These are phyloP conservation scores for Endoconidiophora laricicola DNA, from an alignment of 2,329 filamentous ascomycete species.

Conservation along the genomic window DNA sequence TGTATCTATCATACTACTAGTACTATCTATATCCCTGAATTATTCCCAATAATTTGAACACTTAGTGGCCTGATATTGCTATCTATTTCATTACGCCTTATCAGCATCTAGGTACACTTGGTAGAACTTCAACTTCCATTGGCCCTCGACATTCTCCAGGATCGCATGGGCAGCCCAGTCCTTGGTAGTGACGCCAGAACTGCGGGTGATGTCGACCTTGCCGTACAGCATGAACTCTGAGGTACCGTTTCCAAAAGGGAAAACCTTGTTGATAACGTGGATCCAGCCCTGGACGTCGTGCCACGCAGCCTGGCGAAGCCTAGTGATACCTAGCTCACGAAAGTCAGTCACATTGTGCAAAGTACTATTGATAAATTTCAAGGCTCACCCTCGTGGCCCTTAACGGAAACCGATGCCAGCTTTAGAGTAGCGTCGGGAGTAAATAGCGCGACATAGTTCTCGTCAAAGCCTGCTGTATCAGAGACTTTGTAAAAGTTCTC, in stretches of 20 bases:
- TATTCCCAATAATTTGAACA: neutral
- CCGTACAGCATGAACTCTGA: conserved; percentile 22
- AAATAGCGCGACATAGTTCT: conserved; percentile 19
- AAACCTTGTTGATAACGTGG: conserved; percentile 19
- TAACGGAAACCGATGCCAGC: conserved; percentile 17
- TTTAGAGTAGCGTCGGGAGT: conserved; percentile 19
- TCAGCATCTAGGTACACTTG: conserved; percentile 32
- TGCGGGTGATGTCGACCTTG: conserved; percentile 17
- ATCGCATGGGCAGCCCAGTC: conserved; percentile 38
- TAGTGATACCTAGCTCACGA: conserved; percentile 17
- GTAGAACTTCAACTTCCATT: conserved; percentile 36
- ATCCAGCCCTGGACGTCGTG: conserved; percentile 20
- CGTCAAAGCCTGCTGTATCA: conserved; percentile 18
- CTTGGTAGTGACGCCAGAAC: conserved; percentile 15
- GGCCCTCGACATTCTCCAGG: conserved; percentile 30
- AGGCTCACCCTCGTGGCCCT: conserved; percentile 17
- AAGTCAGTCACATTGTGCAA: neutral
- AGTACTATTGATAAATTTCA: neutral
- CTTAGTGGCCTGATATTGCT: neutral
- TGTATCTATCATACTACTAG: too few relatives aligned
- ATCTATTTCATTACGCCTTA: neutral
- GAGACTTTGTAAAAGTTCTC: conserved; percentile 19
- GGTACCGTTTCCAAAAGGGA: conserved; percentile 17
- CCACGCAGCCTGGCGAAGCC: conserved; percentile 13
- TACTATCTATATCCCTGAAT: neutral